Evolutionary conservation across 345 rosid genomes (phyloP), one percentile per base, ranked within the genome.

Genomic region (Eutrema yunnanense): DNA sequence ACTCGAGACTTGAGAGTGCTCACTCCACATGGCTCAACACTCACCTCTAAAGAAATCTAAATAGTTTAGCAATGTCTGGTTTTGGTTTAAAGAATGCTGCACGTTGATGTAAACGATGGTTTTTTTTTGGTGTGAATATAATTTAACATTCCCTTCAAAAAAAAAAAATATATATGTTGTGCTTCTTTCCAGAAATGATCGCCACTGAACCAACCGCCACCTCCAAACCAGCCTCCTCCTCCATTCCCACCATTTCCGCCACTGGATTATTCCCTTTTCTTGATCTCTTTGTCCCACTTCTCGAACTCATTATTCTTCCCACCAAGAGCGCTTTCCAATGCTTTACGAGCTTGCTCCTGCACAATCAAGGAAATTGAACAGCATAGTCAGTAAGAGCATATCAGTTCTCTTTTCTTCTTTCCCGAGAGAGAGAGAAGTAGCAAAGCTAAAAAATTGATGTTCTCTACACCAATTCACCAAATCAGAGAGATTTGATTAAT

Each of bases 181-280:
- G 82, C 81, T 81, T 88, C 97, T 16, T 76, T 79, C 97, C 96
- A 86, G 80, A 90, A 93, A 78, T 85, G 68, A 64, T 90, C 94
- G 8, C 86, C 91, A 36, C 78, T 71, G 65, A 82, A 89, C 96
- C 96, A 89, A 36, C 96, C 96, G 14, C 97, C 78, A 87, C 88
- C 87, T 44, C 97, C 96, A 81, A 86, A 93, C 92, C 97, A 89
- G 46, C 97, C 90, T 64, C 96, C 86, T 55, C 93, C 86, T 60
- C 98, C 88, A 30, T 86, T 88, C 40, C 75, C 71, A 72, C 69
- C 78, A 65, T 84, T 82, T 6, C 91, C 87, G 8, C 90, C 86
- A 50, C 90, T 84, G 0, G 85, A 88, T 79, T 87, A 94, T 83
- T 87, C 96, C 75, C 94, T 84, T 80, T 82, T 90, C 84, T 87